Percentiles rank a stretch among this genome's conserved stretches.
These are phyloP conservation scores for Annona cherimola DNA, from an alignment of 164 flowering plant species.

Conservation along the genomic window DNA sequence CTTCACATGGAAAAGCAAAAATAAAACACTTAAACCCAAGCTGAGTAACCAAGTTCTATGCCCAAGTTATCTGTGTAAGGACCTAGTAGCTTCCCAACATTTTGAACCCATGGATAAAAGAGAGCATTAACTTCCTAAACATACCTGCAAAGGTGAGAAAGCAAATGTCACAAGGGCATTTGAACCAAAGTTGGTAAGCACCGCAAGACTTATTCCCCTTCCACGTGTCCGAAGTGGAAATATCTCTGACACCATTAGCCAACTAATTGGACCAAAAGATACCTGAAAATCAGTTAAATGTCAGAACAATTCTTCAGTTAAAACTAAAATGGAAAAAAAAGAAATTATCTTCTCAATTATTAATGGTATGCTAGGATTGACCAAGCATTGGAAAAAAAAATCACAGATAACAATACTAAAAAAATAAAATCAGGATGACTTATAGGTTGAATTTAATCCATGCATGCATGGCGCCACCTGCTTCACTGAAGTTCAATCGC, in stretches of 20 bases:
- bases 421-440: no score
- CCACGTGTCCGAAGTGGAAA: constrained; percentile 92
- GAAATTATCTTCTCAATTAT: not conserved
- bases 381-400: no score
- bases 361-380: no score
- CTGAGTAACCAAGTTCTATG: not conserved
- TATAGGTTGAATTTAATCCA: no score
- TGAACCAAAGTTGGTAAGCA: constrained; percentile 85
- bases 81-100: not conserved
- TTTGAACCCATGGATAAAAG: not conserved
- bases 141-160: constrained; percentile 86
- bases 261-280: constrained; percentile 94
- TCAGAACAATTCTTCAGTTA: not conserved
- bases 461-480: no score
- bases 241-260: constrained; percentile 97
- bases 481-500: no score
- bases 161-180: constrained; percentile 93
- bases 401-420: no score
- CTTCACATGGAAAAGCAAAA: not conserved
- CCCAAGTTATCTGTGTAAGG: not conserved
- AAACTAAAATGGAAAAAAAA: no score
- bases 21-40: not conserved
- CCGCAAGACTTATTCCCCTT: constrained; percentile 91
- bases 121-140: not conserved
- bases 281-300: constrained; percentile 40